phyloP scores from a whole-genome alignment of 2,329 filamentous ascomycete genomes.

The Coniella lustricola region DNA sequence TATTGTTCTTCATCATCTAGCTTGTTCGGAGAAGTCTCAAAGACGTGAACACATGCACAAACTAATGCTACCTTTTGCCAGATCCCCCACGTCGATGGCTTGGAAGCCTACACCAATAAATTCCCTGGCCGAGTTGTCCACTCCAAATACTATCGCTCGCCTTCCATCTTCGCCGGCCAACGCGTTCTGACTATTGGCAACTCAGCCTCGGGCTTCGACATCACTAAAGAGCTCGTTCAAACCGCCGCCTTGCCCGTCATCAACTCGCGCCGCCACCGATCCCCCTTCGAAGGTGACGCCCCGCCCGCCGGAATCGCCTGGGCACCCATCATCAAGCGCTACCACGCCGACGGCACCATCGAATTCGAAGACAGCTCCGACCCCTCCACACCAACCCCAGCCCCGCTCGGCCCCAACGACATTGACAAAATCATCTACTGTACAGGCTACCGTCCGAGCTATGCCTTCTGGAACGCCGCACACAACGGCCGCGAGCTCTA shows the following conservation, averaged over 20 bases:
- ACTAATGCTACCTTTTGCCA: constrained; percentile 16
- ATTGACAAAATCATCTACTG: constrained; percentile 36
- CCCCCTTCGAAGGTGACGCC: constrained; percentile 42
- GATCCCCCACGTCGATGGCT: constrained; percentile 39
- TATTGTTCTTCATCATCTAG: neutral
- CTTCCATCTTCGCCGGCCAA: constrained; percentile 26
- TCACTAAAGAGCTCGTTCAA: constrained; percentile 30
- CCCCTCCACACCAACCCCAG: constrained; percentile 3
- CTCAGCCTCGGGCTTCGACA: constrained; percentile 37
- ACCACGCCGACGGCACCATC: constrained; percentile 34
- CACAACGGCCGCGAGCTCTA: constrained; percentile 40
- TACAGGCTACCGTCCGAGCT: constrained; percentile 37
- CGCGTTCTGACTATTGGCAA: constrained; percentile 36
- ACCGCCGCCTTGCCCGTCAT: constrained; percentile 37
- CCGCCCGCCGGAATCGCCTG: constrained; percentile 43
- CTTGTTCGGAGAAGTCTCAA: neutral
- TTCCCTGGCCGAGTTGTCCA: constrained; percentile 36
- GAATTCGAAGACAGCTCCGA: constrained; percentile 30
- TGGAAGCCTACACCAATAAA: constrained; percentile 30
- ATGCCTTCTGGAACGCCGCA: constrained; percentile 41
- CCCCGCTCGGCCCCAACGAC: constrained; percentile 23
- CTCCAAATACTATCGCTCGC: constrained; percentile 39
- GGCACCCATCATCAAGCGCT: constrained; percentile 45
- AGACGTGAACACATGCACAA: neutral
- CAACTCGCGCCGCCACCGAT: constrained; percentile 42